Evolutionary conservation across 1,284 basidiomycete species (phyloP).

Genomic region (Bondarzewia mesenterica): DNA sequence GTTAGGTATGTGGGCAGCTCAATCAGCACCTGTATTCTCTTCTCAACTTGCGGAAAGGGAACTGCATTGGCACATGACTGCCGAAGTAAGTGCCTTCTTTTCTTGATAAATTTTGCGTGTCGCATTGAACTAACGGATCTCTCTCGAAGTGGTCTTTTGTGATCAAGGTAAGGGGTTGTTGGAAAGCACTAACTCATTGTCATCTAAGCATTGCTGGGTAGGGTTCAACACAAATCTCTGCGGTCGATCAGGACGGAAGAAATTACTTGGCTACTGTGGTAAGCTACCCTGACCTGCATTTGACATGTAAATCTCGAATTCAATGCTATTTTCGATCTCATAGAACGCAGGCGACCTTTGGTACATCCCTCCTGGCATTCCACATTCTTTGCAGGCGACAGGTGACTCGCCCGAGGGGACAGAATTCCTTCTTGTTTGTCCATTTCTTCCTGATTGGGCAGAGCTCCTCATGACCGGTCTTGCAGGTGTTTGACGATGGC

Average conservation of each 20-base stretch:
- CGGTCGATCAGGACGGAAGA: conserved; percentile 51
- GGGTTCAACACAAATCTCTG: conserved; percentile 45
- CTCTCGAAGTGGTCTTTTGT: conserved; percentile 55
- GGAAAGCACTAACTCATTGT: neutral
- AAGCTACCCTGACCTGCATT: conserved; percentile 15
- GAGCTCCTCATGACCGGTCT: no score
- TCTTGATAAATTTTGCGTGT: conserved; percentile 3
- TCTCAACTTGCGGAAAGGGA: conserved; percentile 36
- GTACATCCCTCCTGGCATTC: conserved; percentile 8
- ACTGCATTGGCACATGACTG: conserved; percentile 68
- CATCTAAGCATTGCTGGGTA: conserved; percentile 25
- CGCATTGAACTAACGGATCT: neutral
- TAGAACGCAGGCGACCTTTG: conserved; percentile 15
- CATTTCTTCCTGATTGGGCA: no score
- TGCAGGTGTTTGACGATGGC: conserved; percentile 61
- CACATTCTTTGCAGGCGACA: conserved; percentile 53
- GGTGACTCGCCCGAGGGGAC: conserved; percentile 43
- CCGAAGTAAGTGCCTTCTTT: conserved; percentile 36
- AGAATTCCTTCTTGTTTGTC: neutral
- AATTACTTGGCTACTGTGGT: conserved; percentile 57
- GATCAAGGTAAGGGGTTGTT: conserved; percentile 33
- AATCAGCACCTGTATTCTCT: neutral
- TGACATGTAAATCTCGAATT: no score
- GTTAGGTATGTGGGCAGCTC: conserved; percentile 36
- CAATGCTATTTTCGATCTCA: no score